phyloP scores from a whole-genome alignment of 208 protist genomes.

The Acanthamoeba lenticulata region DNA sequence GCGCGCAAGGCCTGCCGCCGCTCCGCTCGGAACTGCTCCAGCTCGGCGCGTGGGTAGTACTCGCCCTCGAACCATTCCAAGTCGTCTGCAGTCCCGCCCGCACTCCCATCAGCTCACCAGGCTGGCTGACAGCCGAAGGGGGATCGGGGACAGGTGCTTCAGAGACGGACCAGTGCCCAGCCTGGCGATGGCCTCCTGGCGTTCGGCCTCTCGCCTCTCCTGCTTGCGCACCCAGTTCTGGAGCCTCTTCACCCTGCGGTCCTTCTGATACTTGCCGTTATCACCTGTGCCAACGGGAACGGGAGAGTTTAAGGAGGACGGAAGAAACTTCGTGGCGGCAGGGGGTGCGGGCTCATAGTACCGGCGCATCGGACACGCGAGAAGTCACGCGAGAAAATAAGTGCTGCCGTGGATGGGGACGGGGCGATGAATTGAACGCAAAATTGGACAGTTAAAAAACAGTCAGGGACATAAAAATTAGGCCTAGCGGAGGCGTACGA shows the following conservation, averaged over 20 bases:
- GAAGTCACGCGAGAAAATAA: not conserved
- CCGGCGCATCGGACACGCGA: not conserved
- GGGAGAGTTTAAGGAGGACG: not conserved
- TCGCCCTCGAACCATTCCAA: slow-evolving; percentile 23
- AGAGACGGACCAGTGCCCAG: slow-evolving; percentile 3
- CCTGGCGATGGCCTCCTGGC: not conserved
- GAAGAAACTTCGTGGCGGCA: not conserved
- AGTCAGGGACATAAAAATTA: too few relatives aligned
- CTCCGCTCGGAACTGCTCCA: not conserved
- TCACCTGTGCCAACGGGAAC: too few relatives aligned
- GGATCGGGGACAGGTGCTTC: not conserved
- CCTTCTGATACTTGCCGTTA: slow-evolving; percentile 13
- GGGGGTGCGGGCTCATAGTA: not conserved
- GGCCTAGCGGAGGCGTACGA: too few relatives aligned
- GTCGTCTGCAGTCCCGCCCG: not conserved
- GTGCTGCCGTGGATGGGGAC: too few relatives aligned
- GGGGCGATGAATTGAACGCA: too few relatives aligned
- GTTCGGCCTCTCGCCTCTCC: not conserved
- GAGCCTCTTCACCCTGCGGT: not conserved
- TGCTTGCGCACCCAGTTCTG: slow-evolving; percentile 20
- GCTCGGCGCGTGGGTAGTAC: slow-evolving; percentile 20
- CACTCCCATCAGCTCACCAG: not conserved
- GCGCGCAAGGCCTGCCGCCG: not conserved
- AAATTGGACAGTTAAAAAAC: too few relatives aligned
- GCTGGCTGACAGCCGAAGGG: too few relatives aligned